phyloP scores from a whole-genome alignment of 2,329 filamentous ascomycete species.

The Claviceps pazoutovae region DNA sequence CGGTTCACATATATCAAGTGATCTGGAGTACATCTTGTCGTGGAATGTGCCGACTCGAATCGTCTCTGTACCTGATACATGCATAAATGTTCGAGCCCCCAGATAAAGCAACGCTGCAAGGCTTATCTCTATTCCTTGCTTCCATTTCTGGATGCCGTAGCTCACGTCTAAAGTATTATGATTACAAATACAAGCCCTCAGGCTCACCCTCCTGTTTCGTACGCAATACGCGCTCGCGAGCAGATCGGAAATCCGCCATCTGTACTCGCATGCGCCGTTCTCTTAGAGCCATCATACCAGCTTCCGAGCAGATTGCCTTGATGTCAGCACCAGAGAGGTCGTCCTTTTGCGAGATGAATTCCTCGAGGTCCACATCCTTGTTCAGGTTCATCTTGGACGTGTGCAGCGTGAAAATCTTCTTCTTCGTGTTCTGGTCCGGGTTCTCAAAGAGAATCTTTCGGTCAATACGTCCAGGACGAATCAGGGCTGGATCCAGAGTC shows the following conservation, averaged over 20 bases:
- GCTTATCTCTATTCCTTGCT: background rate
- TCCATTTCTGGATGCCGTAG: background rate
- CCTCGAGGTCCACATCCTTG: conserved; percentile 93
- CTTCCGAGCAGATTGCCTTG: conserved; percentile 97
- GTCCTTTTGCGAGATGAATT: conserved; percentile 98
- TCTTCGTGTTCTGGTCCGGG: conserved; percentile 68
- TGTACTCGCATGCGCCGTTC: conserved; percentile 96
- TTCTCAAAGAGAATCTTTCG: conserved; percentile 78
- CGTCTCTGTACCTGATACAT: background rate
- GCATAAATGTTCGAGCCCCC: background rate
- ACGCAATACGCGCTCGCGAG: conserved; percentile 86
- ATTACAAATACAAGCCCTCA: conserved; percentile 93
- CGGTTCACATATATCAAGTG: too few relatives aligned
- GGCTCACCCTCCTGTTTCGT: conserved; percentile 98
- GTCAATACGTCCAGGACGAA: conserved; percentile 94
- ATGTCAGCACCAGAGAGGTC: conserved; percentile 95
- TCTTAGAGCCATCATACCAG: conserved; percentile 82
- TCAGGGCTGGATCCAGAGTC: conserved; percentile 86
- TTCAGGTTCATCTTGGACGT: conserved; percentile 97
- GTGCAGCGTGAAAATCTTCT: conserved; percentile 97
- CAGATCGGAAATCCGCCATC: conserved; percentile 93
- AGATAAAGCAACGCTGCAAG: background rate
- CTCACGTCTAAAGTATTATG: conserved; percentile 11
- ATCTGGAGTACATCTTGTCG: too few relatives aligned
- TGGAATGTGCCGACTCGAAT: background rate